Base-by-base conservation (phyloP, 192 early-diverging fungal genomes). In the Coemansia sp. region DNA sequence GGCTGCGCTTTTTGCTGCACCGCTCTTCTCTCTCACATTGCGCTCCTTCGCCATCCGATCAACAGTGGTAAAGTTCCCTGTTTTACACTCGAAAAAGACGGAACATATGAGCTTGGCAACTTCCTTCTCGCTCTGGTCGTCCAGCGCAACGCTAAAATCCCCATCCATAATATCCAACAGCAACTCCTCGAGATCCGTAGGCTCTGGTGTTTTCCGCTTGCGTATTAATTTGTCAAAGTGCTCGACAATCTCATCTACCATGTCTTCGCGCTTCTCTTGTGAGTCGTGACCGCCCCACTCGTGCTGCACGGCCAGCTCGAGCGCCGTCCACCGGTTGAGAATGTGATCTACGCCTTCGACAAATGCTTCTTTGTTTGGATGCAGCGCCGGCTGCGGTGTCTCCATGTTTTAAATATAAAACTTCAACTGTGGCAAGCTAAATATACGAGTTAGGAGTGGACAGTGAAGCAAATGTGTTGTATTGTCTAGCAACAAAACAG, bases 271-370 rank as follows among this genome's bases (percentile, higher is more conserved):
- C 74, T 92, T 92, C n/a, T 85, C 87, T n/a, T 39, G 66, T 6
- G 87, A 85, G 25, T 86, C 84, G 6, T 69, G 72, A 42, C 89
- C 90, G 54, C 90, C 90, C 90, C 90, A 92, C 50, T 83, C 83
- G 59, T 87, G 82, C 32, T 89, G 82, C 1, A 92, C 88, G 2
- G 90, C 90, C 20, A 92, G 64, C 63, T 85, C 87, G 29, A 92
- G 74, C 20, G 90, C 90, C 17, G 89, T 89, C 90, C 90, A 92
- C 20, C 76, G 82, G 51, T 84, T 67, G 32, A 91, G 78, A 33
- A 91, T 54, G 65, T 86, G 86, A 27, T 83, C 66, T 0, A 89
- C 85, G 9, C 88, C 89, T 70, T 88, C 85, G 32, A 76, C 76
- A 33, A 81, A 81, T 22, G 78, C 78, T 11, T 68, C 78, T 39